Evolutionary conservation across 202 grass and related monocot genomes (phyloP), one percentile per base, ranked within the genome.

Genomic region (Musa balbisiana): DNA sequence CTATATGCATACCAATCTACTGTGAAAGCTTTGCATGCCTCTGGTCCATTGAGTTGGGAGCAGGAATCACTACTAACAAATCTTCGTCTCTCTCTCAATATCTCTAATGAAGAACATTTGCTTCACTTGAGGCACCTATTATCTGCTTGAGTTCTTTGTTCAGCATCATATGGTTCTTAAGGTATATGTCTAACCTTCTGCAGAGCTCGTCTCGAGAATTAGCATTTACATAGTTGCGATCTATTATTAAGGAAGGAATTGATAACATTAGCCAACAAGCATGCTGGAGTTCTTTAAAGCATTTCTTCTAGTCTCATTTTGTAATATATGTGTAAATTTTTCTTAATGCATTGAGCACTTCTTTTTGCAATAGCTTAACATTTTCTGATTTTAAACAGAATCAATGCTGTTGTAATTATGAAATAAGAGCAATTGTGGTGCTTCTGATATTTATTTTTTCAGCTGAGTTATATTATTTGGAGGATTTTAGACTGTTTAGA

Each of bases 31-130:
- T 86, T 97, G 69, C 78, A 89, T 78, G 86, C 85, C 10, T 82
- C 79, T 22, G 86, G 89, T 6, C 53, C 69, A 63, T 69, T 97
- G 21, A 89, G 78, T 51, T 97, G 90, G 93, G 78, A 85, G 76
- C 81, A 87, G 80, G 82, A 79, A 72, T 88, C 72, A n/a, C 67
- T 97, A 68, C 84, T 97, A 64, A 82, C 72, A 22, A 64, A 92
- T 73, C 82, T 97, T 8, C 93, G 93, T 21, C 54, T 76, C 71
- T 80, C 67, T 1, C 90, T 97, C 62, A 72, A 97, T 27, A 80
- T 97, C 72, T 87, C 90, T 21, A 83, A 81, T 80, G 84, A 92
- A 23, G 93, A 97, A 64, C 87, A 97, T 76, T 68, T 90, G 49
- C 74, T 86, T 54, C 71, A 73, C 51, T 16, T 73, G 20, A 73